phyloP scores from a whole-genome alignment of 176 grass and related monocot genomes.

The Olyra latifolia region DNA sequence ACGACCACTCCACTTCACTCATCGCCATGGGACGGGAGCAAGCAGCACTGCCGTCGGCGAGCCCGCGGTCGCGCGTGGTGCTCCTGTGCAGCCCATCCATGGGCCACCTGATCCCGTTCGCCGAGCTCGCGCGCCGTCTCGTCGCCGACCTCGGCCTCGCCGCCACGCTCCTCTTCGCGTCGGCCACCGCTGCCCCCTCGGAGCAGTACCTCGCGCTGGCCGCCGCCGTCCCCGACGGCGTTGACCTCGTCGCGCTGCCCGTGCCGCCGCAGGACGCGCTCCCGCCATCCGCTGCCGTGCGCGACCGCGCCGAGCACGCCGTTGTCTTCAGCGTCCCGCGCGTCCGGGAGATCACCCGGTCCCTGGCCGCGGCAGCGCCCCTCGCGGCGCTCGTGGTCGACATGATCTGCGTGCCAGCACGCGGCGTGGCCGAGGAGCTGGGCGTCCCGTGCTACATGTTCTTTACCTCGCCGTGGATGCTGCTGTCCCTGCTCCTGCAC shows the following conservation, averaged over 20 bases:
- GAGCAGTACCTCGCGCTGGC: conserved; percentile 37
- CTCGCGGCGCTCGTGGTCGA: conserved; percentile 57
- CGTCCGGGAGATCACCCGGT: neutral
- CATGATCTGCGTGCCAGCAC: conserved; percentile 39
- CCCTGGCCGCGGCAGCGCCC: neutral
- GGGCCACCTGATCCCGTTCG: conserved; percentile 70
- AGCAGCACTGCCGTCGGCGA: neutral
- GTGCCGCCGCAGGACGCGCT: neutral
- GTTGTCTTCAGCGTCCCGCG: neutral
- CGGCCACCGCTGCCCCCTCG: conserved; percentile 36
- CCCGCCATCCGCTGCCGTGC: neutral
- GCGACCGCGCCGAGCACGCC: neutral
- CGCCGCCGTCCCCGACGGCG: conserved; percentile 24
- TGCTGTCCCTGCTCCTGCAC: conserved; percentile 58
- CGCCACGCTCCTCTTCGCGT: conserved; percentile 63
- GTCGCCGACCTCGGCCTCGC: conserved; percentile 50
- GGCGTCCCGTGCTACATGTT: conserved; percentile 56
- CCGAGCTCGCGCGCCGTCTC: conserved; percentile 58
- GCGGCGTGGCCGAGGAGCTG: conserved; percentile 31
- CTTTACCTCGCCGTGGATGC: conserved; percentile 53
- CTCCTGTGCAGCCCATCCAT: conserved; percentile 64
- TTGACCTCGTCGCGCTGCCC: conserved; percentile 47
- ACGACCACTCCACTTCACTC: neutral
- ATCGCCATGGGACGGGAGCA: conserved; percentile 20
- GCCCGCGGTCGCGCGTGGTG: conserved; percentile 32